A percentile compares a stretch with the other conserved stretches of the same genome.
Conservation (phyloP, 345 rosid species). For the Limnanthes douglasii region DNA sequence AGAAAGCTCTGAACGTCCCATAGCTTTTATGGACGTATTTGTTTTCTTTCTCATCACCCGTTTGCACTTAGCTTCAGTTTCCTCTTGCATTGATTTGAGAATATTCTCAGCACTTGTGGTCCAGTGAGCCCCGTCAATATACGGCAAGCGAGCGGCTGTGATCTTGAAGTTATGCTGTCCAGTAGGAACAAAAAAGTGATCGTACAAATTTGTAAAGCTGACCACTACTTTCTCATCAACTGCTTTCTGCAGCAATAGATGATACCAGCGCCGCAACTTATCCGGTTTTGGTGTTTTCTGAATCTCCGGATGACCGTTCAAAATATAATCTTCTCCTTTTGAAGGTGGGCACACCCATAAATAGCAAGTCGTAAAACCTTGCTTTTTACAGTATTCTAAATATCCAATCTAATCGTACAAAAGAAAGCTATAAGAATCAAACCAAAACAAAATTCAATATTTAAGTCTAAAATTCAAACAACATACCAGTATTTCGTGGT, state of each 20-base stretch:
- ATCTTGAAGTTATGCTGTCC: constrained; percentile 15
- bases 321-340: constrained; percentile 80
- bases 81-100: constrained; percentile 14
- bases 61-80: constrained; percentile 9
- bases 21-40: no score
- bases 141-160: constrained; percentile 39
- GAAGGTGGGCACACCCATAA: constrained; percentile 95
- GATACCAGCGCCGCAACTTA: constrained; percentile 49
- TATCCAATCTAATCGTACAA: constrained; percentile 50
- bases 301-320: constrained; percentile 80
- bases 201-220: constrained; percentile 24
- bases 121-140: constrained; percentile 51
- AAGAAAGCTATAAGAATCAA: background rate
- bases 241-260: constrained; percentile 26
- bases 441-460: no score
- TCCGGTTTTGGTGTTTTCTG: constrained; percentile 80
- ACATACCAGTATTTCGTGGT: constrained; percentile 76
- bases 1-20: no score
- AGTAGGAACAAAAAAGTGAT: constrained; percentile 23
- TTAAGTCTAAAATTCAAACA: background rate
- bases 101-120: constrained; percentile 21
- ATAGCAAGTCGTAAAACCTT: constrained; percentile 76
- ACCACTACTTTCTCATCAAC: constrained; percentile 14
- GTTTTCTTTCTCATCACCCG: constrained; percentile 9
- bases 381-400: constrained; percentile 79